Evolutionary conservation across 2,329 filamentous ascomycete genomes (phyloP), one percentile per base, ranked within the genome.

Genomic region (Mycosphaerelloides madeirae): DNA sequence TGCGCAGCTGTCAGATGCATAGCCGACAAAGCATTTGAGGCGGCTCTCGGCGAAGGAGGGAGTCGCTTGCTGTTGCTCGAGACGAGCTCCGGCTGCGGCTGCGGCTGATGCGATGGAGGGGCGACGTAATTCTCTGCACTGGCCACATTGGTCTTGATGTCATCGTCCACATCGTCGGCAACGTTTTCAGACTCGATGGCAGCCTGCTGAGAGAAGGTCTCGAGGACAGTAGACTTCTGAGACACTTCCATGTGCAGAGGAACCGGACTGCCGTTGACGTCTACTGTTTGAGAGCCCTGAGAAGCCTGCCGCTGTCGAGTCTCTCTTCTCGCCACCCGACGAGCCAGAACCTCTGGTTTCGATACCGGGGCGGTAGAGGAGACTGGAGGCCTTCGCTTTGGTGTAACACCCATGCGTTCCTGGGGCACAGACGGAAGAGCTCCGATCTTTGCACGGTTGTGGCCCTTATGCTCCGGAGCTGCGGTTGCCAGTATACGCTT

Each of bases 191-290:
- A 54, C 9, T 54, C 52, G 5, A 56, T 18, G 2, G 37, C 29
- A 13, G 50, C 45, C 13, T 58, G 51, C 19, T 59, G 58, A 2
- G 54, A 57, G 48, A 43, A 61, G 2, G 38, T 47, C 38, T 62
- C 59, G 12, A 62, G 44, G 0, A 53, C 60, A n/a, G 58, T 60
- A 1, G 47, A 32, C 12, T 50, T 14, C 6, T 49, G 44, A 4
- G 42, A 37, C 3, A 61, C 53, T 1, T 56, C 45, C 44, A 61
- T 47, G 6, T 52, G 46, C 19, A 48, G 45, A 13, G 61, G 60
- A 3, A 62, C 49, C 2, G 60, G 60, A 41, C 60, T 63, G n/a
- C 60, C 60, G 18, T 49, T 22, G 3, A 56, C 20, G 41, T 63
- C 59, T 6, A 62, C 59, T 3, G 49, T 57, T 25, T 57, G 56